Evolutionary conservation across 805 yeast species (phyloP), one percentile per base, ranked within the genome.

Genomic region (Priceomyces haplophilus): DNA sequence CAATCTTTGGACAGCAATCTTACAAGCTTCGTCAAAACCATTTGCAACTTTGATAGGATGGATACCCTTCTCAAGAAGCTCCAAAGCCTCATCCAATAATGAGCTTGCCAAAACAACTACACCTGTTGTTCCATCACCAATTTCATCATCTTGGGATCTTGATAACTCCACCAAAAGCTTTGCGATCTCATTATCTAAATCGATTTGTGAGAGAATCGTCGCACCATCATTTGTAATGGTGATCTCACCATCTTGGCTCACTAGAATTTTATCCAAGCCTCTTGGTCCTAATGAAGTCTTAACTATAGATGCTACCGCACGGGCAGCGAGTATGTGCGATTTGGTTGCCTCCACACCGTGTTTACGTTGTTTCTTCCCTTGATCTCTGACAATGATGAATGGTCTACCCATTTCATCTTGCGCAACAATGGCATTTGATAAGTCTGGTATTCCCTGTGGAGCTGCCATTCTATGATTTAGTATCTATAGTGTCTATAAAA

Each of bases 321-420:
- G 78, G 23, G 98, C 97, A 27, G 98, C 98, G 42, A 88, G 74
- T 42, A 91, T 90, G 64, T 93, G 98, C 33, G 91, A 82, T 64
- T 84, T 80, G 50, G 74, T 69, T 37, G 76, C 76, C 51, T 71
- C 76, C 37, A 65, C 48, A 10, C 76, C 76, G 46, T 69, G 75
- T 45, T 67, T 70, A 78, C 64, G 81, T 75, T 48, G 97, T 89
- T 62, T 93, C 88, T 64, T 62, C 29, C 79, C 81, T 59, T 68
- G 79, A 62, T 93, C 99, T 62, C 93, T 82, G 41, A 93, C 99
- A 62, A 93, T 93, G 60, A 93, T 91, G 63, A 93, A 88, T 16
- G 99, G 99, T 67, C 99, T 83, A 16, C 99, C 99, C 90, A 86
- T 88, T 67, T 93, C 99, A 64, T 93, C 99, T 67, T 91, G 99